Evolutionary conservation across 1,284 basidiomycete genomes (phyloP).

Genomic region (Trichosporon asahii): DNA sequence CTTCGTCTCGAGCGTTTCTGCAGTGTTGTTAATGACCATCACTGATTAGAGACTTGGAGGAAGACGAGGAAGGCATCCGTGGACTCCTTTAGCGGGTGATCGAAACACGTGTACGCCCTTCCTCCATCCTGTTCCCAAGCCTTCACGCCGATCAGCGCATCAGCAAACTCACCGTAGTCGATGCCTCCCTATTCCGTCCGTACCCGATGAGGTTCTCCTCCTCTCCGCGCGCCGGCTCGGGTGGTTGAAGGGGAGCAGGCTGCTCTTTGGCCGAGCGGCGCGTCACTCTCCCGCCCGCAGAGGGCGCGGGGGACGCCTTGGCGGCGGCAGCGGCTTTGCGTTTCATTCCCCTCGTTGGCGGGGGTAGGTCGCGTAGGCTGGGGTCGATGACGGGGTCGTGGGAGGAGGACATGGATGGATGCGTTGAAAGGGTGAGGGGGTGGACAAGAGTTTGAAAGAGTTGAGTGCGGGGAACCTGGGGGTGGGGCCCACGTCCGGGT

Average conservation of each 20-base stretch:
- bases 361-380: conserved; percentile 15
- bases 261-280: conserved; percentile 1
- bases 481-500: conserved; percentile 17
- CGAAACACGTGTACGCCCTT: background rate
- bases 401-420: conserved; percentile 1
- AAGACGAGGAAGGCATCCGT: background rate
- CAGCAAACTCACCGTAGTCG: conserved; percentile 16
- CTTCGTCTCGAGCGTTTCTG: conserved; percentile 24
- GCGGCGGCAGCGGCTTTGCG: conserved; percentile 15
- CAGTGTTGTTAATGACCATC: background rate
- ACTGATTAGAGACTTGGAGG: background rate
- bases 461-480: conserved; percentile 11
- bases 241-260: background rate
- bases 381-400: conserved; percentile 20
- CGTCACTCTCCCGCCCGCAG: background rate
- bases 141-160: background rate
- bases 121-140: background rate
- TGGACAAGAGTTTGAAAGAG: background rate
- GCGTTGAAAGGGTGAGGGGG: background rate
- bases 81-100: background rate
- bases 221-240: conserved; percentile 35
- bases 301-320: background rate
- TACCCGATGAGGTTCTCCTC: conserved; percentile 41
- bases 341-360: conserved; percentile 14
- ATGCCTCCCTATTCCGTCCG: conserved; percentile 20